A percentile compares a stretch with the other conserved stretches of the same genome.
phyloP scores from a whole-genome alignment of 768 basidiomycete species.

The Imleria badia region DNA sequence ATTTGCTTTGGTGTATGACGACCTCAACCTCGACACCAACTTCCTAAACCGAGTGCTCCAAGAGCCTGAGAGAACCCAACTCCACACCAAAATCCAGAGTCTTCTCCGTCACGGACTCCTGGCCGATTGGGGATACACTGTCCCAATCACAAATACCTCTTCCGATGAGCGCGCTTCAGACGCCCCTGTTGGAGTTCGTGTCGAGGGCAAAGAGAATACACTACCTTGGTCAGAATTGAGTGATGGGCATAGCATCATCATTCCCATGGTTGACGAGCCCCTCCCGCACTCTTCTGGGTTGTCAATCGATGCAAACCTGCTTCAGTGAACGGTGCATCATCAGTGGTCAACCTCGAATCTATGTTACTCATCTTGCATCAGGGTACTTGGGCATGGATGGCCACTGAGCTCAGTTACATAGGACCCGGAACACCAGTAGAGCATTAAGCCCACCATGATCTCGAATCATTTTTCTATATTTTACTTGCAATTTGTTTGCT shows the following conservation, averaged over 20 bases:
- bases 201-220: too few relatives aligned
- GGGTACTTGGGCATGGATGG: too few relatives aligned
- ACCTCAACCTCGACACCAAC: too few relatives aligned
- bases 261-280: not conserved
- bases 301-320: not conserved
- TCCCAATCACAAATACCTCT: too few relatives aligned
- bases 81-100: not conserved
- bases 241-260: not conserved
- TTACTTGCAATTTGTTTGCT: too few relatives aligned
- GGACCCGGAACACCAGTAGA: not conserved
- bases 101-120: not conserved
- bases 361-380: not conserved
- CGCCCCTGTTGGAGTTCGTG: too few relatives aligned
- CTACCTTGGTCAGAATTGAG: too few relatives aligned
- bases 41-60: not conserved
- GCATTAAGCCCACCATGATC: not conserved
- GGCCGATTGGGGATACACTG: not conserved
- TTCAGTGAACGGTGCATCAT: not conserved
- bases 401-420: not conserved
- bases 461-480: slow-evolving; percentile 14
- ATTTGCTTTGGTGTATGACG: not conserved
- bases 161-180: too few relatives aligned
- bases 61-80: not conserved
- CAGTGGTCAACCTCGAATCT: too few relatives aligned
- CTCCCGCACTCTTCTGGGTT: not conserved